Evolutionary conservation across 176 grass and related monocot species (phyloP).

Genomic region (Bothriochloa decipiens): DNA sequence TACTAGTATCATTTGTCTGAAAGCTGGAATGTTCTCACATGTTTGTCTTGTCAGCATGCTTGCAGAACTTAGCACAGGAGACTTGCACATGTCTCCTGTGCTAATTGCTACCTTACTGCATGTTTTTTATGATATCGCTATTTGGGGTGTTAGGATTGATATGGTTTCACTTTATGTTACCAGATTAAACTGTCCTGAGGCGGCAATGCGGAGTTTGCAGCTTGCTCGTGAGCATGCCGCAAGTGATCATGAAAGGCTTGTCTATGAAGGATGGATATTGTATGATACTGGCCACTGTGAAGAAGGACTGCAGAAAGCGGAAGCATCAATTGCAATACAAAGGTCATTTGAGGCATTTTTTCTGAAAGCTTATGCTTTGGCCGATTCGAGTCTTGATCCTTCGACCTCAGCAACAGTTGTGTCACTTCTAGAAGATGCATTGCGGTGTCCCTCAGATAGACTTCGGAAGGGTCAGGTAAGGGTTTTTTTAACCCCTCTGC

Average conservation of each 20-base stretch:
- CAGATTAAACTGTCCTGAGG: slow-evolving; percentile 89
- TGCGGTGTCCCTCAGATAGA: slow-evolving; percentile 89
- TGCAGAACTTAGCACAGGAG: too few species aligned
- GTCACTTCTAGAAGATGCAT: slow-evolving; percentile 87
- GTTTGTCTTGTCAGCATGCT: slow-evolving; percentile 27
- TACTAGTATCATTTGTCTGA: slow-evolving; percentile 27
- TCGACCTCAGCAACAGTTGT: slow-evolving; percentile 75
- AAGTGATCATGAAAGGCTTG: slow-evolving; percentile 70
- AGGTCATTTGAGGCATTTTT: slow-evolving; percentile 97
- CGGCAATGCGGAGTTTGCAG: slow-evolving; percentile 86
- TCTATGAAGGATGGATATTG: slow-evolving; percentile 95
- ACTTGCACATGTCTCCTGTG: slow-evolving; percentile 39
- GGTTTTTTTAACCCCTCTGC: background rate
- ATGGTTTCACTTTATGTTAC: slow-evolving; percentile 17
- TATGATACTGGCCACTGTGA: slow-evolving; percentile 93
- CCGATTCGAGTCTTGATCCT: slow-evolving; percentile 77
- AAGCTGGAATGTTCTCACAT: slow-evolving; percentile 44
- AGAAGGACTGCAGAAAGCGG: slow-evolving; percentile 82
- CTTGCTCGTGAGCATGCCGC: slow-evolving; percentile 78
- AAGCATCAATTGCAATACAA: slow-evolving; percentile 85
- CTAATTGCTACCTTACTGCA: slow-evolving; percentile 8
- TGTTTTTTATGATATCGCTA: background rate
- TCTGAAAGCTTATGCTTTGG: slow-evolving; percentile 90
- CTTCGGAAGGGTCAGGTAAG: slow-evolving; percentile 87
- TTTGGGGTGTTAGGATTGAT: slow-evolving; percentile 23